phyloP scores from a whole-genome alignment of 1,284 basidiomycete genomes.

The Pseudozyma sp. region DNA sequence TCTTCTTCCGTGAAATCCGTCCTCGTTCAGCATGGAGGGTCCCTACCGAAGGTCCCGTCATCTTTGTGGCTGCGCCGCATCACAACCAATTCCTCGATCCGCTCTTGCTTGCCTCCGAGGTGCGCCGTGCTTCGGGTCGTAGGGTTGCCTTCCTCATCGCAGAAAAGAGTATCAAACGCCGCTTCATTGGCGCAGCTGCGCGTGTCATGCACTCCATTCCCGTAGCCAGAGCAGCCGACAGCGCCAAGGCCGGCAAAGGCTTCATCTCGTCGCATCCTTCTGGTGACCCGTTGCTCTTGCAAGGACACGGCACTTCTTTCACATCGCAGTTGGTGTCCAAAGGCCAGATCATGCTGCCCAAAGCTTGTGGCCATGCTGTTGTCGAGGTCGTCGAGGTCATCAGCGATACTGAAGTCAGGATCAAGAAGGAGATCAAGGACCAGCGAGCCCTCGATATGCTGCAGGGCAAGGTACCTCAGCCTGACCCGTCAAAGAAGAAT shows the following conservation, averaged over 20 bases:
- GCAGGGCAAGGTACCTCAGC: conserved; percentile 46
- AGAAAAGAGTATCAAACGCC: conserved; percentile 88
- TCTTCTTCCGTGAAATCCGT: conserved; percentile 97
- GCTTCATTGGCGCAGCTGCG: conserved; percentile 84
- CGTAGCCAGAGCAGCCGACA: conserved; percentile 90
- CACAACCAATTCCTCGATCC: conserved; percentile 98
- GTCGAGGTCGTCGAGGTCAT: conserved; percentile 90
- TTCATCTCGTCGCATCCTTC: conserved; percentile 77
- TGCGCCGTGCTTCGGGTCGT: conserved; percentile 82
- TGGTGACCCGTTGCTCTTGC: conserved; percentile 74
- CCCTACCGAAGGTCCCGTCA: conserved; percentile 86
- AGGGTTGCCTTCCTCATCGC: conserved; percentile 90
- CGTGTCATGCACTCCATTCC: conserved; percentile 82
- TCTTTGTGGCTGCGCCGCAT: conserved; percentile 97
- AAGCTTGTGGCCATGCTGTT: conserved; percentile 80
- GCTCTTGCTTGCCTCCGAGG: conserved; percentile 86
- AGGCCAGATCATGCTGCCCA: conserved; percentile 90
- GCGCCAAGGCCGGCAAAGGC: conserved; percentile 83
- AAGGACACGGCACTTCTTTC: conserved; percentile 86
- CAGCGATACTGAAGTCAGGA: conserved; percentile 81
- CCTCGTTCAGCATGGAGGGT: conserved; percentile 96
- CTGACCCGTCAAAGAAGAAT: conserved; percentile 30
- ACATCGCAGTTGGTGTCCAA: conserved; percentile 79
- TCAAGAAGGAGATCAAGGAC: conserved; percentile 85
- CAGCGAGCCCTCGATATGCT: conserved; percentile 65